Conservation (phyloP, 345 rosid species). For the Eucalyptus erythrocorys region DNA sequence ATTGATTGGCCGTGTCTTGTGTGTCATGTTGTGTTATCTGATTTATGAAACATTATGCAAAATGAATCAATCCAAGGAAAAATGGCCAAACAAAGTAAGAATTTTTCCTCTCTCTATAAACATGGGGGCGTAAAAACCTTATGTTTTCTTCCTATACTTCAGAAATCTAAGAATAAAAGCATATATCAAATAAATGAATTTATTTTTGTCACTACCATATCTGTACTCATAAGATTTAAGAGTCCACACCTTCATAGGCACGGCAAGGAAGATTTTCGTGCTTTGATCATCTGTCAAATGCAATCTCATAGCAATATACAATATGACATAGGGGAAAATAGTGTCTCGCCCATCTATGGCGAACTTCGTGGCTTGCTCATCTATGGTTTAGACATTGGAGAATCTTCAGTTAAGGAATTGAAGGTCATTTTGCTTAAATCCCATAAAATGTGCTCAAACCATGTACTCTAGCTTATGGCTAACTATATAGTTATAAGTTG, state of each 20-base stretch:
- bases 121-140: not conserved
- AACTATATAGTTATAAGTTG: not conserved
- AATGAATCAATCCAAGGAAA: not conserved
- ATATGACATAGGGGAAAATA: not conserved
- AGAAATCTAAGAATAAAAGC: not conserved
- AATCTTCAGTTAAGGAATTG: not conserved
- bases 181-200: not conserved
- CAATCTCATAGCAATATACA: not conserved
- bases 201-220: not conserved
- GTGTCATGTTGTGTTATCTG: not conserved
- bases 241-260: not conserved
- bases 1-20: too few relatives aligned
- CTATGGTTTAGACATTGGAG: not conserved
- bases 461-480: not conserved
- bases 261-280: not conserved
- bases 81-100: not conserved
- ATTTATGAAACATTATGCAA: not conserved
- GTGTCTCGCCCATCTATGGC: not conserved
- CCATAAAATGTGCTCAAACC: not conserved
- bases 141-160: not conserved
- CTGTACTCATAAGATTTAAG: not conserved
- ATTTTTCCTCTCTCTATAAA: not conserved
- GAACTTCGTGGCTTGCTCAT: not conserved
- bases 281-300: not conserved
- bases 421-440: not conserved